phyloP scores from a whole-genome alignment of 139 green algal species.

The Bryopsis sp. region DNA sequence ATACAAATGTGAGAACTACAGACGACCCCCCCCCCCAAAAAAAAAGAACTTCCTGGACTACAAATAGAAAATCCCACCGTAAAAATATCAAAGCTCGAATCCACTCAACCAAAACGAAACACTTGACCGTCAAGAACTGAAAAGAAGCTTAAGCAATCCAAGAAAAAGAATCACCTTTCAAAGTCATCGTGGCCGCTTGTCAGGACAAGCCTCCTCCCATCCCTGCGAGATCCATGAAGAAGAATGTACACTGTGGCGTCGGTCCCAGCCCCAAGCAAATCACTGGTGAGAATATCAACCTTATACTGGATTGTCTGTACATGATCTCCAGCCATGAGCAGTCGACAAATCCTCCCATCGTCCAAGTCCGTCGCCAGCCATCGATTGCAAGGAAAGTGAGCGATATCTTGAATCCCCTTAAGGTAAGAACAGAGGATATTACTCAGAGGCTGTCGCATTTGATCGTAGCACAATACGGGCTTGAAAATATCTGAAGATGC shows the following conservation, averaged over 20 bases:
- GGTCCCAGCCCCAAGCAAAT: slow-evolving; percentile 34
- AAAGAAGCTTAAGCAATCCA: too few species aligned
- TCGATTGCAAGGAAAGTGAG: slow-evolving; percentile 22
- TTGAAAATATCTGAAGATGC: too few species aligned
- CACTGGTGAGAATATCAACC: slow-evolving; percentile 23
- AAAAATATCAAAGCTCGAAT: too few species aligned
- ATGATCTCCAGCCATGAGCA: slow-evolving; percentile 28
- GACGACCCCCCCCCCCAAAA: too few species aligned
- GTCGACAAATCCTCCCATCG: slow-evolving; percentile 41
- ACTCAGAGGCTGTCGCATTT: background rate
- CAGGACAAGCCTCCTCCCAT: slow-evolving; percentile 29
- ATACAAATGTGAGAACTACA: too few species aligned
- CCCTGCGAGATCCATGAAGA: slow-evolving; percentile 26
- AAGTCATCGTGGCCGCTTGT: slow-evolving; percentile 37
- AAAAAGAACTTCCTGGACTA: too few species aligned
- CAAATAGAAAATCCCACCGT: too few species aligned
- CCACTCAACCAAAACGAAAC: too few species aligned
- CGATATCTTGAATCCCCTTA: slow-evolving; percentile 15
- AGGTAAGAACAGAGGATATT: background rate
- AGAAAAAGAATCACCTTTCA: slow-evolving; percentile 37
- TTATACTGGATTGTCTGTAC: slow-evolving; percentile 30
- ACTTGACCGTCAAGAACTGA: too few species aligned
- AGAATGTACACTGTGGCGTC: slow-evolving; percentile 45
- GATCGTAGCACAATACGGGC: too few species aligned
- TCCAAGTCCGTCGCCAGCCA: slow-evolving; percentile 54